phyloP scores from a whole-genome alignment of 768 basidiomycete species.

The Suillus fuscotomentosus region DNA sequence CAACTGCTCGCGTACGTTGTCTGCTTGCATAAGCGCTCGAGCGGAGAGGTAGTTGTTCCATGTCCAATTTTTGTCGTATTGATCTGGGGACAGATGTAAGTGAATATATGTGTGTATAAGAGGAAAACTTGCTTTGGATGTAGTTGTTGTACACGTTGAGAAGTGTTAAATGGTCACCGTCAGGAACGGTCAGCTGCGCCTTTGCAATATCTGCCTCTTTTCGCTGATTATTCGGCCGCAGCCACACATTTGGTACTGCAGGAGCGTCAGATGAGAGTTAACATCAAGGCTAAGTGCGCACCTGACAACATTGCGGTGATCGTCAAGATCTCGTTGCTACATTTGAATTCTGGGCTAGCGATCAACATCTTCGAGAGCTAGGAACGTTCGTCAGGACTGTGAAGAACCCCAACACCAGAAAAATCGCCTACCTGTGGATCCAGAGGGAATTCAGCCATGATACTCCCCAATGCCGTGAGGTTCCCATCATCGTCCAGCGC shows the following conservation, averaged over 20 bases:
- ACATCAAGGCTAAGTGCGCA: conserved; percentile 22
- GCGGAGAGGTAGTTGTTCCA: conserved; percentile 88
- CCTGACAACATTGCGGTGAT: conserved; percentile 97
- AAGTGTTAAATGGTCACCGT: conserved; percentile 92
- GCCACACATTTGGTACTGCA: conserved; percentile 81
- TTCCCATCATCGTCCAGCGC: conserved; percentile 95
- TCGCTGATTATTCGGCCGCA: conserved; percentile 83
- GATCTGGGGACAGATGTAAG: conserved; percentile 42
- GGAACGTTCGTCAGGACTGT: background rate
- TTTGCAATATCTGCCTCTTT: conserved; percentile 94
- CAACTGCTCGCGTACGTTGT: conserved; percentile 90
- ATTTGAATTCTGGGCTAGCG: conserved; percentile 90
- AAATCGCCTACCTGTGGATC: conserved; percentile 78
- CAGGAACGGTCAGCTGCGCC: conserved; percentile 82
- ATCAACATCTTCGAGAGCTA: conserved; percentile 91
- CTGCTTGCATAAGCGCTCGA: conserved; percentile 84
- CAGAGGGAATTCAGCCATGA: conserved; percentile 99
- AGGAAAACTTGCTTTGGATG: conserved; percentile 57
- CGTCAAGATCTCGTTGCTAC: conserved; percentile 93
- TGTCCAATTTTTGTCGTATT: conserved; percentile 82
- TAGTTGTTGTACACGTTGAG: conserved; percentile 97
- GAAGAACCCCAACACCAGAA: background rate
- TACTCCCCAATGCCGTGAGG: conserved; percentile 77
- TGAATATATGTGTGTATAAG: background rate
- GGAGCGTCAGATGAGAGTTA: background rate